Base-by-base conservation (phyloP, 1,284 basidiomycete species). In the Ustilago vetiveriae region DNA sequence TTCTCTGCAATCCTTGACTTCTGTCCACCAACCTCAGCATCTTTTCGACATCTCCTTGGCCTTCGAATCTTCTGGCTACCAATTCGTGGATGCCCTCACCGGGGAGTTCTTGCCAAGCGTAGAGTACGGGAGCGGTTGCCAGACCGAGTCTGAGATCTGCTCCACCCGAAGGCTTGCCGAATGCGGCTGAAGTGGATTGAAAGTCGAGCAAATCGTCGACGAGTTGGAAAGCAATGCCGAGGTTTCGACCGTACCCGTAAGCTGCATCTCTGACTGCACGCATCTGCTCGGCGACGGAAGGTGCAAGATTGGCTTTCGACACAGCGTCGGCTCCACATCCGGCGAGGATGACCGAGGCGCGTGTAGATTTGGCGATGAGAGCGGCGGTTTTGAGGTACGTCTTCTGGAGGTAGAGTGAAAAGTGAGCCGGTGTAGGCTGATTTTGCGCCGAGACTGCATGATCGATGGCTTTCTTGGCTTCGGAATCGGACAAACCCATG, bases 311-410 rank as follows among this genome's bases (percentile, higher is more conserved):
- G 4, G 53, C 45, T 19, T 38, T 42, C 9, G 45, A 21, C 73
- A 94, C 91, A 0, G 83, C 84, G 41, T 76, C 75, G 4, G 88
- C 88, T 0, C 84, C 83, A 46, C 90, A 91, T 0, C 95, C 95
- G 6, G 94, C 95, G 0, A 98, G 86, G 4, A 95, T 89, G 6
- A 93, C 92, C 0, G 92, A 88, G 6, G 92, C 91, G 8, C 94
- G 87, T 1, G 92, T 90, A 3, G 90, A 90, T 83, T 98, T 98
- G 2, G 94, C 94, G 87, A 98, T 95, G 58, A 98, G 84, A 76
- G 90, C 92, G 16, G 95, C 95, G 6, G 94, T 96, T 84, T 98
- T 98, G 78, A 98, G 85, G 81, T 98, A 98, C 23, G 92, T 94
- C 84, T 95, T 97, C 77, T 89, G 88, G 82, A 98, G 86, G 84